A percentile compares a stretch with the other conserved stretches of the same genome.
Conservation (phyloP, 208 protist genomes). For the Leishmania amazonensis region DNA sequence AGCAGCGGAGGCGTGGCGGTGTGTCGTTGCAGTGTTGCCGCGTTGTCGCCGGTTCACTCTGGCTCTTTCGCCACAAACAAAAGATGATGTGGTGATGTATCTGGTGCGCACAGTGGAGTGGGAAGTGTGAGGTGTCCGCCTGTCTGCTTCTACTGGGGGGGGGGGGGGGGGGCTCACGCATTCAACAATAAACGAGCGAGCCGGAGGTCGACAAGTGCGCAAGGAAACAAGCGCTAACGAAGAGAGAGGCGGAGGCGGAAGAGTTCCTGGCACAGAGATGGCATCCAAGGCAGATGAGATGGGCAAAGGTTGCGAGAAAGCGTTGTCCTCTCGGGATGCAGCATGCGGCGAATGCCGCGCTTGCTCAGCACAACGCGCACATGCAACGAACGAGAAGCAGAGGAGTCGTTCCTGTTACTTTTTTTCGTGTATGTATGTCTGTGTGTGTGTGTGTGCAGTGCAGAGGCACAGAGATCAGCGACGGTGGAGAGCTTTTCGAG, state of each 20-base stretch:
- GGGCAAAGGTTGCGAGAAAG: not conserved
- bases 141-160: not conserved
- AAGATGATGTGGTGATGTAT: not conserved
- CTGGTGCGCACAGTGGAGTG: not conserved
- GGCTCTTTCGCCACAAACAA: not conserved
- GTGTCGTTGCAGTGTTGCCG: not conserved
- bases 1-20: not conserved
- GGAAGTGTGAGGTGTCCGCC: not conserved
- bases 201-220: not conserved
- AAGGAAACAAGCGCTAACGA: not conserved
- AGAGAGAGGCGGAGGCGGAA: not conserved
- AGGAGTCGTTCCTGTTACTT: too few relatives aligned
- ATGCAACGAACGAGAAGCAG: not conserved
- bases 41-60: not conserved
- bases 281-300: not conserved
- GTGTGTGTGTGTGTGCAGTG: not conserved
- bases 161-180: not conserved
- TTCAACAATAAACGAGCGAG: not conserved
- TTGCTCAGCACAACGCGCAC: too few relatives aligned
- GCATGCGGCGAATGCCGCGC: too few relatives aligned
- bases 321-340: not conserved
- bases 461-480: not conserved
- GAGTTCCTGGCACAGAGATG: not conserved
- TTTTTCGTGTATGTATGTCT: not conserved
- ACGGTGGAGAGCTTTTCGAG: not conserved